Percentiles rank a stretch among this genome's conserved stretches.
phyloP scores from a whole-genome alignment of 495 filamentous ascomycete species.

The Penicillium verhagenii region DNA sequence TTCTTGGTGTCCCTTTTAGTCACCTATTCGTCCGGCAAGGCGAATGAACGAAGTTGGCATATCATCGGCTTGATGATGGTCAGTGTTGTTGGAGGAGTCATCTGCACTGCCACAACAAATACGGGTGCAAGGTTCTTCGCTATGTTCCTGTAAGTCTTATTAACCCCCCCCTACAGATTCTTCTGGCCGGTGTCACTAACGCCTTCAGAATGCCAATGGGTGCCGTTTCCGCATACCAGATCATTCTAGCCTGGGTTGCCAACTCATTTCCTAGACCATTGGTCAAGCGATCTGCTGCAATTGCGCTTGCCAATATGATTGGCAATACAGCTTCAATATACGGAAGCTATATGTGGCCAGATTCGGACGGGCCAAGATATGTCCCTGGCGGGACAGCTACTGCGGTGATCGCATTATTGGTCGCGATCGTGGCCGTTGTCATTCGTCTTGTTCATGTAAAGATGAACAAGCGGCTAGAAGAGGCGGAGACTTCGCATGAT shows the following conservation, averaged over 20 bases:
- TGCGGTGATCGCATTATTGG: constrained; percentile 28
- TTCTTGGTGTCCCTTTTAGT: constrained; percentile 70
- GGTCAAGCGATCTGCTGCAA: constrained; percentile 61
- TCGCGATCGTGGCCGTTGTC: constrained; percentile 27
- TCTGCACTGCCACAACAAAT: constrained; percentile 63
- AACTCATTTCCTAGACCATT: constrained; percentile 77
- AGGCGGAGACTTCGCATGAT: constrained; percentile 36
- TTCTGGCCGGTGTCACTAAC: neutral
- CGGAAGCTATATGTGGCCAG: constrained; percentile 71
- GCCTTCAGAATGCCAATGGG: constrained; percentile 46
- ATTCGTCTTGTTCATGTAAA: constrained; percentile 49
- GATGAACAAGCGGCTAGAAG: constrained; percentile 60
- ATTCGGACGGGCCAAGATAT: constrained; percentile 42
- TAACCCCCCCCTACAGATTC: too few relatives aligned
- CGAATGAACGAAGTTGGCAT: constrained; percentile 74
- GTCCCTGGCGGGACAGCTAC: constrained; percentile 34
- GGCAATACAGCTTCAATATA: constrained; percentile 70
- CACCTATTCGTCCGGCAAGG: constrained; percentile 71
- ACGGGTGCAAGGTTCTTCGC: constrained; percentile 67
- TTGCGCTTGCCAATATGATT: constrained; percentile 76
- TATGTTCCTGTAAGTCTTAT: constrained; percentile 63
- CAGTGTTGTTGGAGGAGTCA: constrained; percentile 67
- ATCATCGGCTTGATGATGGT: constrained; percentile 64
- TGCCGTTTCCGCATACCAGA: constrained; percentile 61
- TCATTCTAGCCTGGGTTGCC: constrained; percentile 68